Percentiles rank a stretch among this genome's conserved stretches.
These are phyloP conservation scores for Perilla frutescens DNA, from an alignment of 257 asterid genomes.

Conservation along the genomic window DNA sequence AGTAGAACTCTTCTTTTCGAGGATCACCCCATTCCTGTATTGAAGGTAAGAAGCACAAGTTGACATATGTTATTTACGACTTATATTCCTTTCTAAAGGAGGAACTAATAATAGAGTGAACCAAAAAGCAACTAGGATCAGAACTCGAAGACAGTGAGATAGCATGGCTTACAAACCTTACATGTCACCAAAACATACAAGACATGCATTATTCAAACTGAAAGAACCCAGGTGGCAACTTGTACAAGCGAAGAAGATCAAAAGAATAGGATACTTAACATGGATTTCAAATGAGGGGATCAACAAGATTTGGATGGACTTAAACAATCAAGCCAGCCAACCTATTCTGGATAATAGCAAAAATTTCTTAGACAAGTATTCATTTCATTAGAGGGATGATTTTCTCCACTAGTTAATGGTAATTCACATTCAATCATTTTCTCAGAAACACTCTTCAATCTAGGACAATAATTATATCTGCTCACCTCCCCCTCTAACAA, in stretches of 20 bases:
- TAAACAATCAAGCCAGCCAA: neutral
- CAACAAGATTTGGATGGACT: neutral
- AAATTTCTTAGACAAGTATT: neutral
- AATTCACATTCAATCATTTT: neutral
- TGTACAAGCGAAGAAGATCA: slow-evolving; percentile 15
- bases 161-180: neutral
- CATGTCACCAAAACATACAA: neutral
- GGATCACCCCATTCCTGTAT: slow-evolving; percentile 99
- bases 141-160: neutral
- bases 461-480: neutral
- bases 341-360: neutral
- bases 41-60: slow-evolving; percentile 36
- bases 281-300: too few relatives aligned
- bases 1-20: slow-evolving; percentile 86
- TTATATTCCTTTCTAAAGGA: neutral
- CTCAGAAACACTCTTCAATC: neutral
- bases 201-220: slow-evolving; percentile 16
- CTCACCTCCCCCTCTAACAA: neutral
- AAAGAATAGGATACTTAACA: neutral
- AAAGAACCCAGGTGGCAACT: slow-evolving; percentile 2
- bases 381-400: neutral
- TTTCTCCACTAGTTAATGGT: neutral
- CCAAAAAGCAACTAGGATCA: slow-evolving; percentile 6
- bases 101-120: neutral
- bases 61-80: slow-evolving; percentile 19